Evolutionary conservation across 192 early-diverging fungal species (phyloP), one percentile per base, ranked within the genome.

Genomic region (Rhizoclosmatium globosum): DNA sequence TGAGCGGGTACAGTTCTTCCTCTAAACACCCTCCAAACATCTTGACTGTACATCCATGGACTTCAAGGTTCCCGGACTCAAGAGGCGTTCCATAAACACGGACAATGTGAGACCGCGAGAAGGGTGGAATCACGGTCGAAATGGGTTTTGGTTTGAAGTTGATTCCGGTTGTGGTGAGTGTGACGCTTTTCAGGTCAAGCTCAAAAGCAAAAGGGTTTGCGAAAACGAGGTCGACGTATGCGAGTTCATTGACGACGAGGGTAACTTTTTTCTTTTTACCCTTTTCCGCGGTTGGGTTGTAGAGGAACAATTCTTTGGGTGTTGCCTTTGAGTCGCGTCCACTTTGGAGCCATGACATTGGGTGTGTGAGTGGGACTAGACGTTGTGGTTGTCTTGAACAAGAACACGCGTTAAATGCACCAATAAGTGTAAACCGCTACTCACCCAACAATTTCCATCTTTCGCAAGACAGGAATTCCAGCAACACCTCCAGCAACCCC

Each of bases 141-240:
- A 84, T 82, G 31, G 89, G 78, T 21, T 82, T 82, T 6, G 93
- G 81, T 62, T 86, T 85, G 79, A 95, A 94, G 2, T 77, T 61
- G 17, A 91, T 76, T 2, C 90, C 91, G 3, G 88, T 82, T 0
- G 93, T 92, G 53, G 19, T 38, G n/a, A 64, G 46, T 64, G 44
- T 74, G 44, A 95, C 86, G 67, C 84, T 87, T 66, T 93, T 89
- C 21, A 95, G 78, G 31, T 94, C 93, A 44, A 95, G 66, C 74
- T 94, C 93, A 81, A 95, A 93, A 17, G 89, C 86, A 82, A 93
- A 95, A 9, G 93, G 92, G 81, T 95, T 95, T 0, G 91, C 87
- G 15, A 95, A 71, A 1, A 85, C 87, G 3, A 95, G 83, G 44
- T 93, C 91, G 76, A 95, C 93, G 56, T 92, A 88, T 2, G 88